phyloP scores from a whole-genome alignment of 169 alveolate genomes.

The Cryptosporidium viatorum region DNA sequence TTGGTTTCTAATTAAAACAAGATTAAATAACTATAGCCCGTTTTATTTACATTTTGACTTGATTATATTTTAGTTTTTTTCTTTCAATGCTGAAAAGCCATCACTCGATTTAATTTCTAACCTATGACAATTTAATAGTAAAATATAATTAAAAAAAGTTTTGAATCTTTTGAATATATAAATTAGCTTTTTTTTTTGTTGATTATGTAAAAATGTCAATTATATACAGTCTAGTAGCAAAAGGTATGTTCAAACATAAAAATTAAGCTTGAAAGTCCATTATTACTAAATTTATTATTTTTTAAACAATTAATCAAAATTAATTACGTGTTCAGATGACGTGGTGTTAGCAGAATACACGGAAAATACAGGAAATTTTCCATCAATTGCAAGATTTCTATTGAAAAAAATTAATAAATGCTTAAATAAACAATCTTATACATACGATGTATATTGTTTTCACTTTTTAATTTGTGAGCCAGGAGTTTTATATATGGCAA shows the following conservation, averaged over 20 bases:
- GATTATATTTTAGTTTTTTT: too few relatives aligned
- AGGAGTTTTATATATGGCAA: constrained; percentile 22
- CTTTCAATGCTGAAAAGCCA: background rate
- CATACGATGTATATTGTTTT: constrained; percentile 61
- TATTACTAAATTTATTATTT: background rate
- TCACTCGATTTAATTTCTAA: background rate
- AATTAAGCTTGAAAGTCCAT: background rate
- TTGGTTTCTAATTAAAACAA: too few relatives aligned
- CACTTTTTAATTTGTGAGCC: constrained; percentile 33
- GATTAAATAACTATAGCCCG: too few relatives aligned
- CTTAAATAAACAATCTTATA: constrained; percentile 39
- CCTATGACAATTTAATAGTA: too few relatives aligned
- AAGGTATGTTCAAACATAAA: background rate
- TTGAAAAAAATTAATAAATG: constrained; percentile 34
- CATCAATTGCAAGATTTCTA: constrained; percentile 55
- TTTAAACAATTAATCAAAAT: background rate
- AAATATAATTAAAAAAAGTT: background rate
- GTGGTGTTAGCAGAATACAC: constrained; percentile 60
- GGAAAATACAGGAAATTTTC: constrained; percentile 51
- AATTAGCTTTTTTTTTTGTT: background rate
- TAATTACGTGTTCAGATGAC: constrained; percentile 1
- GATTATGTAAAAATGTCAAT: constrained; percentile 18
- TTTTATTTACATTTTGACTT: too few relatives aligned
- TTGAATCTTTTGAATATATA: background rate
- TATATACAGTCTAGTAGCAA: constrained; percentile 32